Base-by-base conservation (phyloP, 2,329 filamentous ascomycete species). In the Colletotrichum lindemuthianum region DNA sequence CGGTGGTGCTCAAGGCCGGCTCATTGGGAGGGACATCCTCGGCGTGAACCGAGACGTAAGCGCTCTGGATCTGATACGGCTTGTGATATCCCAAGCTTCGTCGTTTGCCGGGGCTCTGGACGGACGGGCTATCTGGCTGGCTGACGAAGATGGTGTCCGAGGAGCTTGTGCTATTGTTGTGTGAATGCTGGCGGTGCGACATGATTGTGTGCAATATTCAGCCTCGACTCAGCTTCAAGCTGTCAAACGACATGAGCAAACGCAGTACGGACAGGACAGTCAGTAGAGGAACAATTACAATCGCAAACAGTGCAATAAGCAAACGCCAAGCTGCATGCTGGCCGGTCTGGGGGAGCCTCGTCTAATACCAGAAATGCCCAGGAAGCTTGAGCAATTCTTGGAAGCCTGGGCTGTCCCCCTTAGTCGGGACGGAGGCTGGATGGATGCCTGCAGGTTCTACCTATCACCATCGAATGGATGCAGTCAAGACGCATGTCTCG, bases 121-220 rank as follows among this genome's bases (percentile, higher is more conserved):
- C 57, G 41, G 52, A 58, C 8, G 59, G 63, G 36, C 63, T 65
- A 15, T 34, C 37, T 44, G 59, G 45, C 34, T 52, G 63, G 40
- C 52, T 51, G 32, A 59, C 41, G 32, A 45, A 65, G 12, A 65
- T 43, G 6, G 52, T 64, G 48, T 65, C 59, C n/a, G 39, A 16
- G 6, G 59, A 63, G 41, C 59, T 53, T 32, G 52, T 65, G 52
- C 63, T 65, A 34, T 32, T 40, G 54, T 63, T 65, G 34, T 65
- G 61, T 36, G 61, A 52, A 15, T 65, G 61, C 43, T 65, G 63
- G 34, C 47, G 60, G 51, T 63, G 39, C 10, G 63, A 41, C 63
- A 65, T 63, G 32, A 33, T 48, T 24, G 24, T 24, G 4, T 24
- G 24, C 24, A 24, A 24, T 47, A 16, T 45, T 11, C 16, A 40